phyloP scores from a whole-genome alignment of 345 rosid species.

The Boechera stricta region DNA sequence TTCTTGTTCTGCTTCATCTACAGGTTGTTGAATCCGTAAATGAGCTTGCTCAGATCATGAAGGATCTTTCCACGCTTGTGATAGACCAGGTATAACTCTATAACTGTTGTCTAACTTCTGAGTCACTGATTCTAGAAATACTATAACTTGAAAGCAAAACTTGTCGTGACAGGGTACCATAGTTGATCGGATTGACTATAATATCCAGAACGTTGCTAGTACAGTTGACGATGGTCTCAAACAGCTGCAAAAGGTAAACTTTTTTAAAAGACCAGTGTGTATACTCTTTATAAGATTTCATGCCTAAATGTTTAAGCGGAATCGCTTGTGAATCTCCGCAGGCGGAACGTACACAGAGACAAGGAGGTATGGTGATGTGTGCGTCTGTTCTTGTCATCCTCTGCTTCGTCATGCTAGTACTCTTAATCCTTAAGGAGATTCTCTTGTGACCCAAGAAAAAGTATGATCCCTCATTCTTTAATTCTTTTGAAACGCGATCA shows the following conservation, averaged over 20 bases:
- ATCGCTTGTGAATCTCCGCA: constrained; percentile 44
- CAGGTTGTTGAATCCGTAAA: constrained; percentile 97
- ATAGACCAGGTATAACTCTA: constrained; percentile 83
- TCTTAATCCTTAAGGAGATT: constrained; percentile 81
- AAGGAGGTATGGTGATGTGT: constrained; percentile 97
- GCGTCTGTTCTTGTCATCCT: constrained; percentile 84
- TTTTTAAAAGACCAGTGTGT: background rate
- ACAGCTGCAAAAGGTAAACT: constrained; percentile 79
- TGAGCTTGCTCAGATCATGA: constrained; percentile 99
- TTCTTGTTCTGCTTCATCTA: constrained; percentile 5
- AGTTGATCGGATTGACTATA: constrained; percentile 95
- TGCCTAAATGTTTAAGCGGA: background rate
- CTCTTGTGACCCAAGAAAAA: constrained; percentile 56
- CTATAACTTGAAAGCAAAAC: background rate
- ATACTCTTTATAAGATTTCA: background rate
- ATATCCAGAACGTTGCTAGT: constrained; percentile 86
- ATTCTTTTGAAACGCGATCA: constrained; percentile 19
- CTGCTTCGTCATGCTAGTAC: constrained; percentile 92
- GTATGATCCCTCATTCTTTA: constrained; percentile 21
- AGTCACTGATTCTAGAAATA: constrained; percentile 11
- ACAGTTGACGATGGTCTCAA: constrained; percentile 93
- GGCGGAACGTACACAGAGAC: constrained; percentile 95
- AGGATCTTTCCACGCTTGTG: constrained; percentile 92
- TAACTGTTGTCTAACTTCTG: constrained; percentile 3
- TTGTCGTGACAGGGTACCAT: constrained; percentile 75